Base-by-base conservation (phyloP, 768 basidiomycete genomes). In the Xerocomellus intermedius region DNA sequence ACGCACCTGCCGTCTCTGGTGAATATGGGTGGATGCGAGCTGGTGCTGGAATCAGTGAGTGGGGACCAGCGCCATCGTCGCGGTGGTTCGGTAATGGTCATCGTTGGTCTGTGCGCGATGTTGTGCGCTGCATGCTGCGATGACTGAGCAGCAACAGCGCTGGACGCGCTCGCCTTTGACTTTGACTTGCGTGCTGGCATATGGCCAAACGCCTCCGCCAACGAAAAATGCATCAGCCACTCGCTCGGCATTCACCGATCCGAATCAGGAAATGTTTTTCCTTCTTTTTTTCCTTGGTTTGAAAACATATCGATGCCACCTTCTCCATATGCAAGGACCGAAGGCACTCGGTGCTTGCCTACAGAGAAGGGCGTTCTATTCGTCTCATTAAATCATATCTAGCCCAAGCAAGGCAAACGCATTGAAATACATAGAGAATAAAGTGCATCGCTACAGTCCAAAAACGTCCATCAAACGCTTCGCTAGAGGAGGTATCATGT, bases 1-100 rank as follows among this genome's bases (percentile, higher is more conserved):
- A 65, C 75, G 56, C 67, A 94, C 94, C 85, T 86, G 73, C 91
- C 91, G 72, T 98, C 94, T 69, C 80, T 88, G 28, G 93, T 92
- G 71, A 94, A 94, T 58, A 94, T 74, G 36, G 91, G 87, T 6
- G 90, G 81, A 37, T 80, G 78, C 57, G 75, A 80, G 60, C 80
- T 87, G 42, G 82, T 79, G 49, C 78, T 79, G 10, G 84, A 78
- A 71, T 91, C 87, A 37, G 89, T 83, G 54, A 94, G 75, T 45
- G 82, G 78, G 53, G 79, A 76, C 90, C 90, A 92, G 50, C 81
- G 73, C 88, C 72, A 73, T 61, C 37, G 59, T 55, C 63, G 66
- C 10, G 55, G 54, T 19, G 51, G n/a, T 35, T 48, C 30, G 46
- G 13, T 42, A 41, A 44, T 42, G 2, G 53, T n/a, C 48, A 21